Base-by-base conservation (phyloP, 345 rosid species). In the Eucalyptus polyanthemos region DNA sequence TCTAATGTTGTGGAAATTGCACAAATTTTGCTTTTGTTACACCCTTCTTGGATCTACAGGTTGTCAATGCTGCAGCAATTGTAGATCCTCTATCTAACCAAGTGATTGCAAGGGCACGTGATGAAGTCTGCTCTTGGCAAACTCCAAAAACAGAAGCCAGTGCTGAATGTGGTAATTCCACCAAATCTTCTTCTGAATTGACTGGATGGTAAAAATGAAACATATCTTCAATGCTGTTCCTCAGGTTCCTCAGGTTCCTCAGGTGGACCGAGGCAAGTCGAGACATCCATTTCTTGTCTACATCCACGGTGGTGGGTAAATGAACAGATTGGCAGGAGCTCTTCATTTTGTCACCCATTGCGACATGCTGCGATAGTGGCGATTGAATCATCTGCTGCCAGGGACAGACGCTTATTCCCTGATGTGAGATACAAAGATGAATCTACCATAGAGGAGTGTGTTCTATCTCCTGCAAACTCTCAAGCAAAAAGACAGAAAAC, bases 281-380 rank as follows among this genome's bases (percentile, higher is more conserved):
- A 49, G 85, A 44, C 91, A 60, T 72, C 56, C 40, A 93, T 94
- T 89, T 93, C 97, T 91, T 97, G 99, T 94, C 90, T 96, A 87
- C 93, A 95, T 87, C 99, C 98, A 47, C 93, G 94, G 96, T 91
- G 91, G 89, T 97, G 99, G 97, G 90, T 92, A 91, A 65, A 91
- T 67, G 93, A 93, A 37, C 90, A 83, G 47, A 22, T 86, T 80
- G 67, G 90, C 60, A 19, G 69, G 72, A 92, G 72, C 86, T 91
- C 91, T 87, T 89, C 88, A 91, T 88, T 89, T 86, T 95, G 95
- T 94, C 98, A 96, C 88, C 99, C 98, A 25, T 90, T 97, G 87
- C 90, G 92, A 50, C 99, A 97, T 93, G 98, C 99, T 92, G 93
- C 95, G 42, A 90, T 97, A 22, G 97, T 95, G 91, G 97, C 98